Evolutionary conservation across 495 filamentous ascomycete genomes (phyloP), one percentile per base, ranked within the genome.

Genomic region (Trichoderma erinaceum): DNA sequence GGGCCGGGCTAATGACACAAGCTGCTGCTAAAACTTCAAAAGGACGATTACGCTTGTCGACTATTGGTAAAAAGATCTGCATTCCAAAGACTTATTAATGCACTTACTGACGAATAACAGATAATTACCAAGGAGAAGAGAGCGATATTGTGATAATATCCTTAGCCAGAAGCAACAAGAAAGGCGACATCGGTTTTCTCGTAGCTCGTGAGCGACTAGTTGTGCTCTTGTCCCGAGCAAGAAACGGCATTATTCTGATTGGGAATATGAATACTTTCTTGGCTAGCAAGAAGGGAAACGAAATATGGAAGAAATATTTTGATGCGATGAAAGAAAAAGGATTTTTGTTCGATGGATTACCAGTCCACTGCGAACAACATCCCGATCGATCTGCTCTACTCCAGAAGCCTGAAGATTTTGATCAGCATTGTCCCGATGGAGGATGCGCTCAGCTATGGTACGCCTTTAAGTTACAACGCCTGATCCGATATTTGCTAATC

Each of bases 81-180:
- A 38, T 38, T 38, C 5, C 7, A 38, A 0, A 38, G 5, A 5
- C 35, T 6, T 10, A 4, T 3, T 6, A 38, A 16, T 41, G 4
- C 50, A 27, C 13, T 63, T 25, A 21, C 65, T 69, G 56, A 69
- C 29, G 29, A 35, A 43, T 11, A 16, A 18, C 64, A 88, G 89
- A 93, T 71, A 93, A 93, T 67, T 94, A 89, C 68, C 91, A 93
- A 74, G 91, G 91, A 3, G 90, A 94, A 70, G 90, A 94, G 68
- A 89, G 86, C 64, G 85, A 92, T 7, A 89, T 92, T 32, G 89
- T 93, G 1, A 81, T 94, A 43, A 87, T 76, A 0, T 85, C 84
- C 0, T 74, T 93, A 6, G 91, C 89, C 0, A 78, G 91, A 13
- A 89, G 89, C 73, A 94, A 93, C 70, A 69, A 75, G 1, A 67